These are phyloP conservation scores for Skeletonema tropicum DNA, from an alignment of 108 stramenopile species.

Conservation along the genomic window DNA sequence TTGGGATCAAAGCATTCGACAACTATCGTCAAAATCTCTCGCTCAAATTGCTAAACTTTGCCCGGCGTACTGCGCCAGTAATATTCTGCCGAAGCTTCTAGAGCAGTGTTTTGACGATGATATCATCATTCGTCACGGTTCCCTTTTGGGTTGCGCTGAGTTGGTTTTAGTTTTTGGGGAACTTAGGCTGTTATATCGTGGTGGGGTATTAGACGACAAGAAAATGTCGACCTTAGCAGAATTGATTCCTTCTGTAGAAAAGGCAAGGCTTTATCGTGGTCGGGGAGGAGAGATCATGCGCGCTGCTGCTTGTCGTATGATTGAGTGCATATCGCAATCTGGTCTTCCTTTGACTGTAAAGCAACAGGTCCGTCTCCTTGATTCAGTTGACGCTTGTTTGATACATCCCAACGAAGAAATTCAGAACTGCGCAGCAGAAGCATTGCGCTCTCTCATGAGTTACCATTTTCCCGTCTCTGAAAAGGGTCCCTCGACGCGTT, in stretches of 20 bases:
- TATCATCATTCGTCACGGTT: slow-evolving; percentile 84
- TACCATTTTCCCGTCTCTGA: slow-evolving; percentile 85
- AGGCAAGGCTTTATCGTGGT: slow-evolving; percentile 95
- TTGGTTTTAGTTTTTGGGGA: slow-evolving; percentile 74
- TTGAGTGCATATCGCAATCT: slow-evolving; percentile 87
- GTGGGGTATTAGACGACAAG: slow-evolving; percentile 19
- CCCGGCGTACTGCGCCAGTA: slow-evolving; percentile 50
- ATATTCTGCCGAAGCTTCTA: slow-evolving; percentile 77
- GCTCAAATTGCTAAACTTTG: slow-evolving; percentile 65
- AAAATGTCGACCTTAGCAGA: slow-evolving; percentile 51
- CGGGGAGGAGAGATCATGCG: slow-evolving; percentile 96
- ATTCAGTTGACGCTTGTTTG: slow-evolving; percentile 91
- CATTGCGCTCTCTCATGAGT: slow-evolving; percentile 71
- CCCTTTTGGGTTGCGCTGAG: slow-evolving; percentile 86
- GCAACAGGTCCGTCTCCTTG: slow-evolving; percentile 89
- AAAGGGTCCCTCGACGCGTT: slow-evolving; percentile 82
- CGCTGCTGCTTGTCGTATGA: slow-evolving; percentile 87
- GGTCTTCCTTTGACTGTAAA: slow-evolving; percentile 71
- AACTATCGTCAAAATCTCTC: slow-evolving; percentile 78
- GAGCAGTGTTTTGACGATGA: slow-evolving; percentile 65
- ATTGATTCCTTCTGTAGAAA: slow-evolving; percentile 89
- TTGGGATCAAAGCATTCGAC: slow-evolving; percentile 91
- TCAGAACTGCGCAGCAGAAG: slow-evolving; percentile 80
- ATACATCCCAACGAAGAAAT: slow-evolving; percentile 93
- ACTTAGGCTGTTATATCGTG: slow-evolving; percentile 21